Evolutionary conservation across 1,139 yeast genomes (phyloP).

Genomic region (Blastobotrys buckinghamii): DNA sequence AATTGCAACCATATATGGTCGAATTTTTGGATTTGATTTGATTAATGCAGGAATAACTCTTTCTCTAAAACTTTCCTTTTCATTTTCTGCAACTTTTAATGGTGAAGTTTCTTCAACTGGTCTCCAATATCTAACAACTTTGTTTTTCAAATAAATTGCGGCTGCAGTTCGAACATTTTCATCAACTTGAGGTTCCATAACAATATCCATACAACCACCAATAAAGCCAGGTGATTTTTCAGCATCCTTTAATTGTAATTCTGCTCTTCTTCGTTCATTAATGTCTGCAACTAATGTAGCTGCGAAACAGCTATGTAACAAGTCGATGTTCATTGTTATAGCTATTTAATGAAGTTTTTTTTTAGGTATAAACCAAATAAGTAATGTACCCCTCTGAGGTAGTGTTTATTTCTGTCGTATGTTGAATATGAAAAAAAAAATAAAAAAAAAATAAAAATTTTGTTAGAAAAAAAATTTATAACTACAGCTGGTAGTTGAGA

Average conservation of each 20-base stretch:
- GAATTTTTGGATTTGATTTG: conserved; percentile 38
- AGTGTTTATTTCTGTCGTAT: background rate
- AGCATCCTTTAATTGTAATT: conserved; percentile 53
- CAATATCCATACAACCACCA: conserved; percentile 76
- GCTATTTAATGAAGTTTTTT: too few relatives aligned
- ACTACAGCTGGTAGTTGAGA: too few relatives aligned
- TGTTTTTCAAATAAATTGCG: conserved; percentile 82
- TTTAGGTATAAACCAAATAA: too few relatives aligned
- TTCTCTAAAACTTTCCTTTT: conserved; percentile 65
- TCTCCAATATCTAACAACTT: conserved; percentile 61
- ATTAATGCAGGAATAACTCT: conserved; percentile 47
- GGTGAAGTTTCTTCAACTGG: conserved; percentile 29
- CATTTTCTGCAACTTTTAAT: conserved; percentile 52
- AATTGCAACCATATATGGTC: conserved; percentile 64
- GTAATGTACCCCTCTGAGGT: too few relatives aligned
- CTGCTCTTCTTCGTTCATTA: conserved; percentile 60
- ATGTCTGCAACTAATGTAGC: conserved; percentile 75
- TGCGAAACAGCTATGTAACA: conserved; percentile 69
- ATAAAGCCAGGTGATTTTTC: conserved; percentile 65
- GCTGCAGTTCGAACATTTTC: conserved; percentile 66
- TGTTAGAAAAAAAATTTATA: background rate
- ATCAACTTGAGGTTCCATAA: conserved; percentile 48
- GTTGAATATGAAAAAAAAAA: background rate
- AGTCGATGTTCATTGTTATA: conserved; percentile 60
- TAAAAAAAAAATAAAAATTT: background rate